Percentiles rank a stretch among this genome's conserved stretches.
These are phyloP conservation scores for Warburgia ugandensis DNA, from an alignment of 164 flowering plant species.

Conservation along the genomic window DNA sequence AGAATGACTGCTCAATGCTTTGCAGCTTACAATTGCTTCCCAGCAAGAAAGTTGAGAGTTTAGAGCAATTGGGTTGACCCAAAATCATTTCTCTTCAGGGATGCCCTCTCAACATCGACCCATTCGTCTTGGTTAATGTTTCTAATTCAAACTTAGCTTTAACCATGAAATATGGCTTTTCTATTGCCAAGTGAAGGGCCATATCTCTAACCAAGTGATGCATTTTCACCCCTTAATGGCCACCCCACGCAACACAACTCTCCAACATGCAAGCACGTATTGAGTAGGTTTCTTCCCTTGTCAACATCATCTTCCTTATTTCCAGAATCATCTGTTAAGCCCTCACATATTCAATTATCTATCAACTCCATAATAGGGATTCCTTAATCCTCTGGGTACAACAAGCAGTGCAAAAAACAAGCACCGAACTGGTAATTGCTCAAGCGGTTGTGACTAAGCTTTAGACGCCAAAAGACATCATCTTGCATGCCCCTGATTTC, in stretches of 20 bases:
- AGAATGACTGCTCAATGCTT: slow-evolving; percentile 15
- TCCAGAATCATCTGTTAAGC: slow-evolving; percentile 11
- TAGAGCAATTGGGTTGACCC: slow-evolving; percentile 11
- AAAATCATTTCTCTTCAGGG: slow-evolving; percentile 12
- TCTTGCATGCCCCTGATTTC: slow-evolving; percentile 6
- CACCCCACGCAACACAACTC: not conserved
- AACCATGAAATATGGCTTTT: slow-evolving; percentile 6
- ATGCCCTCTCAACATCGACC: too few species aligned
- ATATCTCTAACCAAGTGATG: slow-evolving; percentile 34
- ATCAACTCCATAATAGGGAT: slow-evolving; percentile 9
- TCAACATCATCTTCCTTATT: slow-evolving; percentile 11
- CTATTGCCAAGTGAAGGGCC: slow-evolving; percentile 13
- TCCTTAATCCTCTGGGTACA: slow-evolving; percentile 11
- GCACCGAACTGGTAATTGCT: not conserved
- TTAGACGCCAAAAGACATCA: slow-evolving; percentile 4
- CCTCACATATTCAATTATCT: slow-evolving; percentile 15
- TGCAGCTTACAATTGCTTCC: not conserved
- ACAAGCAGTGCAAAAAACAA: slow-evolving; percentile 10
- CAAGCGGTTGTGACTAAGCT: slow-evolving; percentile 5
- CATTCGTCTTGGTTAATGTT: slow-evolving; percentile 9
- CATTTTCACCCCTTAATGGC: slow-evolving; percentile 27
- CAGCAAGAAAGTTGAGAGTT: slow-evolving; percentile 16
- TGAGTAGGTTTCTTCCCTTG: slow-evolving; percentile 17
- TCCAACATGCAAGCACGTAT: slow-evolving; percentile 16
- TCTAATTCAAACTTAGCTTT: slow-evolving; percentile 9